Percentiles rank a stretch among this genome's conserved stretches.
Conservation (phyloP, 179 eudicot species). For the Beta macrorhiza region DNA sequence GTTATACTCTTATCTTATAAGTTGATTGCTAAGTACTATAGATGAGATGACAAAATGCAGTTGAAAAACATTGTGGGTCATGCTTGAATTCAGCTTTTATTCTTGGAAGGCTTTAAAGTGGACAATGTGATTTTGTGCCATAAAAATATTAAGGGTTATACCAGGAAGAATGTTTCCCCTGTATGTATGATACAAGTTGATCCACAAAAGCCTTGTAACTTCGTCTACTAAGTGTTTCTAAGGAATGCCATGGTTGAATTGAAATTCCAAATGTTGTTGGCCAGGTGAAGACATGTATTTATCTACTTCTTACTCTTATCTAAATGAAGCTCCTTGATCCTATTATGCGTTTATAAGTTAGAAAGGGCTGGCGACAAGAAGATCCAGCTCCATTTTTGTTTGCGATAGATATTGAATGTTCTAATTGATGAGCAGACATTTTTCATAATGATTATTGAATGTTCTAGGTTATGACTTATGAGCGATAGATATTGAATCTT, state of each 20-base stretch:
- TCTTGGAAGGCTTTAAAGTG: background rate
- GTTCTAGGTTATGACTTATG: too few relatives aligned
- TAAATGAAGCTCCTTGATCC: background rate
- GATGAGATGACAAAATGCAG: background rate
- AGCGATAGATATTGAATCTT: too few relatives aligned
- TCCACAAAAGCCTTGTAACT: background rate
- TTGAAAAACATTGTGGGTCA: background rate
- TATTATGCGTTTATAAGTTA: background rate
- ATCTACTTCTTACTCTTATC: background rate
- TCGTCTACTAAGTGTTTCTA: background rate
- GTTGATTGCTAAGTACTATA: too few relatives aligned
- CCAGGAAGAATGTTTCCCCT: background rate
- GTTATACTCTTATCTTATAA: background rate
- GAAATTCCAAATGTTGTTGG: background rate
- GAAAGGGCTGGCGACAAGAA: background rate
- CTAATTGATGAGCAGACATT: background rate
- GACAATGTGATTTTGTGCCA: background rate
- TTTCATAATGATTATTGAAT: too few relatives aligned
- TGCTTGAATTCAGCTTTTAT: background rate
- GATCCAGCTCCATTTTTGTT: background rate
- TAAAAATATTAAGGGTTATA: background rate
- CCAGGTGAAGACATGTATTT: background rate
- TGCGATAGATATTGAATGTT: background rate
- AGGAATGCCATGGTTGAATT: background rate
- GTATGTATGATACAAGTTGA: background rate